Evolutionary conservation across 495 filamentous ascomycete genomes (phyloP).

Genomic region (Penicillium verhagenii): DNA sequence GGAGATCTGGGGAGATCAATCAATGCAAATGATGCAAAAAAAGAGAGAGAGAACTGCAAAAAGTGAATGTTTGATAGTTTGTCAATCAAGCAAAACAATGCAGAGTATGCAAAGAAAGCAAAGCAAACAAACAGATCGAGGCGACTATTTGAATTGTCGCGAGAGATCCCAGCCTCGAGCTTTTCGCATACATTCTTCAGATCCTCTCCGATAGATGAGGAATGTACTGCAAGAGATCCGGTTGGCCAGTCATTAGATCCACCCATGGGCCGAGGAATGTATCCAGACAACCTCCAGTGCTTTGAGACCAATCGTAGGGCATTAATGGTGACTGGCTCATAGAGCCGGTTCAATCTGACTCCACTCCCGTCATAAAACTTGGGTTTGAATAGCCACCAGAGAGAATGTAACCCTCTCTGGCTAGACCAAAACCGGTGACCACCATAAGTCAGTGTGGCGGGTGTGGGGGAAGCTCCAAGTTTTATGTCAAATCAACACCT

Average conservation of each 20-base stretch:
- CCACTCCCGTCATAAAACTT: constrained; percentile 19
- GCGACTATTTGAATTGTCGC: constrained; percentile 45
- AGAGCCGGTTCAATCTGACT: constrained; percentile 18
- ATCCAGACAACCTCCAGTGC: constrained; percentile 16
- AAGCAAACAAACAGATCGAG: constrained; percentile 50
- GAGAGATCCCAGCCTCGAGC: constrained; percentile 37
- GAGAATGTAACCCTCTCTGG: constrained; percentile 39
- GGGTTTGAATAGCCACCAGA: constrained; percentile 33
- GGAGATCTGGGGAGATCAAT: constrained; percentile 13
- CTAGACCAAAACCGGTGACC: constrained; percentile 36
- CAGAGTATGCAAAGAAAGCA: constrained; percentile 50
- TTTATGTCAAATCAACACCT: constrained; percentile 20
- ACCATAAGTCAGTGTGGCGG: constrained; percentile 27
- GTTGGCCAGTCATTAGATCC: constrained; percentile 26
- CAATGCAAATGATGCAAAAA: constrained; percentile 10
- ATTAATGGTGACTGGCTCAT: constrained; percentile 2
- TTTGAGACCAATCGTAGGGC: constrained; percentile 28
- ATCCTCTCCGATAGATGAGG: constrained; percentile 37
- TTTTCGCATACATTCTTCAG: constrained; percentile 43
- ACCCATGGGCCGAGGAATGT: constrained; percentile 27
- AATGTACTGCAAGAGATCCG: constrained; percentile 34
- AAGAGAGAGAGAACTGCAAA: not conserved
- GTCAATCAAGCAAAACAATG: constrained; percentile 47
- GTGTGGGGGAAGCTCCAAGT: constrained; percentile 13
- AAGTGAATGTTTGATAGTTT: constrained; percentile 12